Conservation (phyloP, 192 early-diverging fungal species). For the Linderina pennispora region DNA sequence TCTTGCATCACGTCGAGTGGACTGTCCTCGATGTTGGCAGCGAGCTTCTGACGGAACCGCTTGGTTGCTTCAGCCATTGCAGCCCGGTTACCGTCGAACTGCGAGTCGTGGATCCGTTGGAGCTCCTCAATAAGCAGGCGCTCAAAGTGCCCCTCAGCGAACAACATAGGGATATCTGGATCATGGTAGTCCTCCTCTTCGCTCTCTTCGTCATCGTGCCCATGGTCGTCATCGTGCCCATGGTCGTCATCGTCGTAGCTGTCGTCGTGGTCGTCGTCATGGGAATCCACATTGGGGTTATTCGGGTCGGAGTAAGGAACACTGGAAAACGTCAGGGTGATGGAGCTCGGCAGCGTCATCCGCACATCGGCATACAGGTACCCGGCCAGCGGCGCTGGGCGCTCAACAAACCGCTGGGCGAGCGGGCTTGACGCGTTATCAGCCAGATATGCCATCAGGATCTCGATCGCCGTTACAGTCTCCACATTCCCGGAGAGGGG, state of each 20-base stretch:
- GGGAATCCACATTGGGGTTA: background rate
- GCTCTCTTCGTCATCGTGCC: slow-evolving; percentile 5
- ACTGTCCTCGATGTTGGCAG: slow-evolving; percentile 20
- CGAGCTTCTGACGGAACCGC: slow-evolving; percentile 16
- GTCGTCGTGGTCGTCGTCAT: slow-evolving; percentile 22
- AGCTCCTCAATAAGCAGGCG: slow-evolving; percentile 53
- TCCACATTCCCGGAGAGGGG: slow-evolving; percentile 58
- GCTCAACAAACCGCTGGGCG: slow-evolving; percentile 72
- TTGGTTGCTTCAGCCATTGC: slow-evolving; percentile 18
- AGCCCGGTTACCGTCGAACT: slow-evolving; percentile 29
- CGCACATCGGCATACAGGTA: slow-evolving; percentile 55
- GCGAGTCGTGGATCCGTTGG: slow-evolving; percentile 37
- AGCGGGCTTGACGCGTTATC: slow-evolving; percentile 67
- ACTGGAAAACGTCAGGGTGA: slow-evolving; percentile 61
- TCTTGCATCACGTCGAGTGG: slow-evolving; percentile 21
- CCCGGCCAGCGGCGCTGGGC: slow-evolving; percentile 54
- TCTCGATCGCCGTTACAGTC: slow-evolving; percentile 56
- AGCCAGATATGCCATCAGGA: slow-evolving; percentile 65
- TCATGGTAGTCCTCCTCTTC: no score
- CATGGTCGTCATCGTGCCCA: slow-evolving; percentile 15
- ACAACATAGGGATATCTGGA: slow-evolving; percentile 48
- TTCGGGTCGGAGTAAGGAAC: slow-evolving; percentile 36
- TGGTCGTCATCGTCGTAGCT: no score
- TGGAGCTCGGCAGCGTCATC: slow-evolving; percentile 45
- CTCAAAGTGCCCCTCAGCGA: slow-evolving; percentile 57